Conservation (phyloP, 2,329 filamentous ascomycete species). For the Sphaceloma murrayae region DNA sequence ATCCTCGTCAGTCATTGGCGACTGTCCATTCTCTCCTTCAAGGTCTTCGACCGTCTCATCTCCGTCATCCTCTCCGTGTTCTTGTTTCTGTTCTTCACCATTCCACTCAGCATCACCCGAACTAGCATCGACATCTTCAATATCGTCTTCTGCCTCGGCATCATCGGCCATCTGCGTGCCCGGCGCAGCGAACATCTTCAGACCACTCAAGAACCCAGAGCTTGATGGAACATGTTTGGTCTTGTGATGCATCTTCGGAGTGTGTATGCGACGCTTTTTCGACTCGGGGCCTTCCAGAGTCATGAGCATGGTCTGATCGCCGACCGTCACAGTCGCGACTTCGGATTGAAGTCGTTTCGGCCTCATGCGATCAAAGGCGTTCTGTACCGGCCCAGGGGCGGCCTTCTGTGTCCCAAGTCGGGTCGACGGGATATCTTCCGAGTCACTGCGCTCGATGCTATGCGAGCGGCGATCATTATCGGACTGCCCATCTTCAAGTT, state of each 20-base stretch:
- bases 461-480: background rate
- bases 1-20: background rate
- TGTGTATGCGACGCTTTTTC: constrained; percentile 39
- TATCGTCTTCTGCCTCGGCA: constrained; percentile 23
- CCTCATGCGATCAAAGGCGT: constrained; percentile 56
- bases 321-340: constrained; percentile 66
- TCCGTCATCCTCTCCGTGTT: constrained; percentile 68
- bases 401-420: constrained; percentile 25
- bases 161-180: constrained; percentile 35
- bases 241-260: constrained; percentile 29
- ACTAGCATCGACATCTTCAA: constrained; percentile 22
- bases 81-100: too few species aligned
- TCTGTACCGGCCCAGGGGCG: constrained; percentile 43
- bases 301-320: constrained; percentile 55
- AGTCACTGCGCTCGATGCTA: constrained; percentile 3
- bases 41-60: constrained; percentile 57
- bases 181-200: constrained; percentile 47
- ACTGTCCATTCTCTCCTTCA: constrained; percentile 58
- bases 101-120: constrained; percentile 39
- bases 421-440: constrained; percentile 27
- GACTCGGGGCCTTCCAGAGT: constrained; percentile 47
- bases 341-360: constrained; percentile 53
- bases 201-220: constrained; percentile 31
- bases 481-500: constrained; percentile 7
- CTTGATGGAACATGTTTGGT: constrained; percentile 40